Evolutionary conservation across 352 stramenopile genomes (phyloP), one percentile per base, ranked within the genome.

Genomic region (Phytophthora sp.): DNA sequence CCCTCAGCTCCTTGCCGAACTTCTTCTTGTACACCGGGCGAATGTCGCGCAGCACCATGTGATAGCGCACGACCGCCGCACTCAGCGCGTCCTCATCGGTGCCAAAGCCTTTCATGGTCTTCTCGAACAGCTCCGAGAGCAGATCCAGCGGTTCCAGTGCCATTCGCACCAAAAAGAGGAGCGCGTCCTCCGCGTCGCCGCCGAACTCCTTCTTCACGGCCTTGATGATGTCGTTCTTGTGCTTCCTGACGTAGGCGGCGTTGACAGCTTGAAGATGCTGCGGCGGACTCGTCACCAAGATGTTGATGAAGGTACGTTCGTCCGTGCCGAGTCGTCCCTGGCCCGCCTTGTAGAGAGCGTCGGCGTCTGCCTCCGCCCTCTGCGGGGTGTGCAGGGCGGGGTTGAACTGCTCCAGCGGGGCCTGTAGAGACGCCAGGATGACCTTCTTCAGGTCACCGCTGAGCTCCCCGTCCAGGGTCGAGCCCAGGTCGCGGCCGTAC

Each of bases 1-100:
- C 79, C 45, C 79, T 77, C 28, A 91, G 71, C 49, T 87, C 79
- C 73, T 82, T 86, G 48, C 65, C 66, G 69, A 83, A 89, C 53
- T 64, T 72, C 54, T 84, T 83, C 76, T 86, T 80, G 76, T 91
- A 91, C 24, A 66, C 77, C 17, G 81, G 64, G 53, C 81, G 81
- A 66, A 91, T 76, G 55, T 89, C 75, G 23, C 67, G 66, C 24
- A 91, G 74, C 44, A 88, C 77, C 20, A 72, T 75, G 69, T 88
- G 79, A 70, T 91, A 91, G 37, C 82, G 82, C 54, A 91, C 79
- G 24, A 91, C 38, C 17, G 70, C 67, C 6, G 70, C 52, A 44
- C 62, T 74, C 20, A 89, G 66, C 26, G 66, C 78, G 17, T 84
- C 72, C 62, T 88, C 79, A 49, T 86, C 77, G 5, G 76, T 88